Base-by-base conservation (phyloP, 1,284 basidiomycete genomes). In the Tylopilus sp. region DNA sequence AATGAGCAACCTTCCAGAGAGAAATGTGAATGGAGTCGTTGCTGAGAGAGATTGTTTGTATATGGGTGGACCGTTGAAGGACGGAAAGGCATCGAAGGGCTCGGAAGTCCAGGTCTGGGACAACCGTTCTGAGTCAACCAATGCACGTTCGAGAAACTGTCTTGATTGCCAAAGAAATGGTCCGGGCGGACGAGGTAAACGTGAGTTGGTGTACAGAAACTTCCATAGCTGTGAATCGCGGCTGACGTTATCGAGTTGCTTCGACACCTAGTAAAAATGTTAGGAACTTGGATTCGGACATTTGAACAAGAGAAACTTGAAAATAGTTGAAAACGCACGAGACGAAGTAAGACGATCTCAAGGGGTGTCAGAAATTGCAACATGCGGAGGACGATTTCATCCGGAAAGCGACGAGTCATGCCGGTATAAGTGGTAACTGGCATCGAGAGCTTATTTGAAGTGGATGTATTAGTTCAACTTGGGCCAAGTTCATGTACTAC, bases 101-200 rank as follows among this genome's bases (percentile, higher is more conserved):
- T 67, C 63, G 3, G 65, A 75, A 44, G 70, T 75, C 72, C 72
- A 73, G 0, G 70, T 75, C 53, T 39, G 64, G 55, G 74, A 74
- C 38, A 68, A 33, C 22, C 62, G 70, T 22, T 60, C 65, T 1
- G 72, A 73, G 57, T 68, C 70, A n/a, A 65, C 57, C 51, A 74
- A 52, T 3, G 62, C 57, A 18, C 33, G 70, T 57, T 73, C 68
- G 26, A 75, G 74, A 66, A 54, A 73, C 38, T 58, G 65, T 7
- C 49, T 53, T 10, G 72, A 73, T 38, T 73, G 72, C 72, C 74
- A 74, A 19, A 61, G 57, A 26, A 73, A 73, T 22, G 74, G 72
- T 9, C 72, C 72, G 24, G 72, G 54, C 16, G 72, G 72, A 16
- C 74, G 72, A 44, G 70, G 72, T 9, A 75, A 52, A 36, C 51